A percentile compares a stretch with the other conserved stretches of the same genome.
Evolutionary conservation across 306 rosid genomes (phyloP).

Genomic region (Rubus parviflorus): DNA sequence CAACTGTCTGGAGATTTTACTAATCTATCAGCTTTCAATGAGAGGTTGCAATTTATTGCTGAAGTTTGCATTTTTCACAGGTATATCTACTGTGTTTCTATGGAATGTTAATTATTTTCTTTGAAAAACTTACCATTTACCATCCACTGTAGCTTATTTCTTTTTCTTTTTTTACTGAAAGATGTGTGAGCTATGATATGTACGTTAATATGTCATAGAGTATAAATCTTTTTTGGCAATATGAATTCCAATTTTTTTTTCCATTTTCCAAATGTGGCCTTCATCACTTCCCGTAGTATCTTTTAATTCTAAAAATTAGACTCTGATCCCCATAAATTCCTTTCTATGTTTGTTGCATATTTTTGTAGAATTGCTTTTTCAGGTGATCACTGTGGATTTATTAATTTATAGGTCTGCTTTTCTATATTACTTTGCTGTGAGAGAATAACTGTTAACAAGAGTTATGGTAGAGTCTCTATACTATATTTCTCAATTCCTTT

Average conservation of each 20-base stretch:
- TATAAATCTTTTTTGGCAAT: neutral
- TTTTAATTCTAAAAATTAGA: neutral
- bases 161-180: constrained; percentile 15
- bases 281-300: neutral
- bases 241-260: neutral
- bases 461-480: neutral
- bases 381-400: constrained; percentile 1
- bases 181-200: neutral
- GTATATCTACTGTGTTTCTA: constrained; percentile 40
- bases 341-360: neutral
- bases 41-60: constrained; percentile 90
- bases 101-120: neutral
- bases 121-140: neutral
- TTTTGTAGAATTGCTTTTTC: neutral
- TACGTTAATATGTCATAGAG: neutral
- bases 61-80: constrained; percentile 99
- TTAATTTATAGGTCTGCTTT: neutral
- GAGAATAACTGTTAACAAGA: neutral
- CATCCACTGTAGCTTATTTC: constrained; percentile 1
- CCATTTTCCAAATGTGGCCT: neutral
- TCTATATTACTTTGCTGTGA: constrained; percentile 1
- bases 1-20: constrained; percentile 71
- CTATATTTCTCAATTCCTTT: neutral
- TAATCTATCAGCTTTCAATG: constrained; percentile 79
- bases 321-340: neutral